Percentiles rank a stretch among this genome's conserved stretches.
Evolutionary conservation across 1,284 basidiomycete species (phyloP).

Genomic region (Malassezia obtusa): DNA sequence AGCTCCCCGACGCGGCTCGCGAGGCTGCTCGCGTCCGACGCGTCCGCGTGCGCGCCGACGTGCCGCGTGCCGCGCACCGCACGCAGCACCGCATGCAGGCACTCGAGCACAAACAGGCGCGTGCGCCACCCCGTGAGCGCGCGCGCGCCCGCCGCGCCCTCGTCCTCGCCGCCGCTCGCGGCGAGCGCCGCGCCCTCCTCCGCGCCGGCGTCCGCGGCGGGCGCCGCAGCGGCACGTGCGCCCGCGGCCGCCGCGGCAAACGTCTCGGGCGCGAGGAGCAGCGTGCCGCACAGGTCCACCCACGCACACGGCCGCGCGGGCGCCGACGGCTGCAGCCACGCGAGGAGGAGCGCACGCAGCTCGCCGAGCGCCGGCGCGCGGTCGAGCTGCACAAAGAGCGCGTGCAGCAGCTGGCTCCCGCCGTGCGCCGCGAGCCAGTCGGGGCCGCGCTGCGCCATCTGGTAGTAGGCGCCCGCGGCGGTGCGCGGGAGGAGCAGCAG

Average conservation of each 20-base stretch:
- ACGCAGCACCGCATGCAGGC: slow-evolving; percentile 77
- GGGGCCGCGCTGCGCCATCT: slow-evolving; percentile 91
- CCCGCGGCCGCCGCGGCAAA: neutral
- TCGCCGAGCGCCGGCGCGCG: slow-evolving; percentile 89
- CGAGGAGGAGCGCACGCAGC: slow-evolving; percentile 81
- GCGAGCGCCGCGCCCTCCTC: slow-evolving; percentile 17
- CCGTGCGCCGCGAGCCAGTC: slow-evolving; percentile 82
- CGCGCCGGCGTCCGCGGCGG: neutral
- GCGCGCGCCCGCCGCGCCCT: slow-evolving; percentile 84
- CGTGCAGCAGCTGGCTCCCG: slow-evolving; percentile 84
- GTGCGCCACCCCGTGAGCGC: slow-evolving; percentile 76
- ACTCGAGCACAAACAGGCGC: slow-evolving; percentile 85
- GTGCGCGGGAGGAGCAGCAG: slow-evolving; percentile 53
- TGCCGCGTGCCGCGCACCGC: slow-evolving; percentile 57
- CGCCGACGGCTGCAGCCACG: slow-evolving; percentile 91
- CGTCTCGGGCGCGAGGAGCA: slow-evolving; percentile 5
- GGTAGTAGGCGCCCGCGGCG: slow-evolving; percentile 88
- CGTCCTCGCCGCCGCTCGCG: slow-evolving; percentile 11
- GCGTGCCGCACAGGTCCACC: slow-evolving; percentile 76
- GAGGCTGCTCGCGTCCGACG: slow-evolving; percentile 57
- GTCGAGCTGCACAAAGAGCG: slow-evolving; percentile 87
- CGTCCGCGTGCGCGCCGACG: slow-evolving; percentile 54
- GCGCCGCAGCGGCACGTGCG: neutral
- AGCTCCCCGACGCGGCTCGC: slow-evolving; percentile 70
- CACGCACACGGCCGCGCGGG: slow-evolving; percentile 85